Conservation (phyloP, 2,329 filamentous ascomycete species). For the Trichoderma oligosporum region DNA sequence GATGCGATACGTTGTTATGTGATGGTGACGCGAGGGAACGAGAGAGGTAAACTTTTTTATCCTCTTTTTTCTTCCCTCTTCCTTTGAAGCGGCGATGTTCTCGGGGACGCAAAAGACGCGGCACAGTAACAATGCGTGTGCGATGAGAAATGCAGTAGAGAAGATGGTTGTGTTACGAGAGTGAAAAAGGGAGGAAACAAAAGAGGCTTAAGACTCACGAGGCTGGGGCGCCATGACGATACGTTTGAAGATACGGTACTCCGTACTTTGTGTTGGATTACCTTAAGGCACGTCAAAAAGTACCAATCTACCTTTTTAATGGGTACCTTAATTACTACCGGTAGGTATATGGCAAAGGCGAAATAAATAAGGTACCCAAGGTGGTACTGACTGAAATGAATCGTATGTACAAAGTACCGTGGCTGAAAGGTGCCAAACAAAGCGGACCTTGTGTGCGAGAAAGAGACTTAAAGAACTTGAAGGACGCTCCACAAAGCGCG, state of each 20-base stretch:
- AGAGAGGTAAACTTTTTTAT: not conserved
- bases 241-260: slow-evolving; percentile 16
- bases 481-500: slow-evolving; percentile 15
- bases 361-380: slow-evolving; percentile 4
- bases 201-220: slow-evolving; percentile 25
- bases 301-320: no score
- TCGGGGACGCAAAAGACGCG: not conserved
- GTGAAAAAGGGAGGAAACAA: slow-evolving; percentile 14
- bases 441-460: not conserved
- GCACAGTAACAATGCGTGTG: not conserved
- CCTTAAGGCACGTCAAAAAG: no score
- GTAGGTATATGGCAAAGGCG: not conserved
- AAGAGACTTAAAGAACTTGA: not conserved
- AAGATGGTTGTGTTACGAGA: no score
- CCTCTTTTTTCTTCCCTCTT: no score
- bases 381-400: not conserved
- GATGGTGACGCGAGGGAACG: slow-evolving; percentile 5
- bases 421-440: slow-evolving; percentile 7
- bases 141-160: not conserved
- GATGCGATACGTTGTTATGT: not conserved
- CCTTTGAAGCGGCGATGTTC: not conserved
- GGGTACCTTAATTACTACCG: no score
- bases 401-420: slow-evolving; percentile 15
- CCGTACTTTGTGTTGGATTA: not conserved
- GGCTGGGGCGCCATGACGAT: slow-evolving; percentile 30